phyloP scores from a whole-genome alignment of 805 yeast species.

The Spathaspora boniae region DNA sequence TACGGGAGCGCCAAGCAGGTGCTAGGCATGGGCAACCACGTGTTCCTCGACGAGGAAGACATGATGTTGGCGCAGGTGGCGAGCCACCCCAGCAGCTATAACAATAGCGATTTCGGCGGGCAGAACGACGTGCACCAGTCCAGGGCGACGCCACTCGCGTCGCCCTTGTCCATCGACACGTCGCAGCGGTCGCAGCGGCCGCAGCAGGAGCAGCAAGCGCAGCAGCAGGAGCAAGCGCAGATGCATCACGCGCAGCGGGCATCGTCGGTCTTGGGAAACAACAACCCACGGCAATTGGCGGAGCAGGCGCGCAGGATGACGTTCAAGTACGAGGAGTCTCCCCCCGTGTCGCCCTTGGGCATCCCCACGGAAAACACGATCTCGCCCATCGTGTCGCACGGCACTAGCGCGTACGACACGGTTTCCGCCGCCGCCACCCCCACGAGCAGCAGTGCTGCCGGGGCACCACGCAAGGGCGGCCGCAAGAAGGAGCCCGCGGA shows the following conservation, averaged over 20 bases:
- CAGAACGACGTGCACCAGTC: neutral
- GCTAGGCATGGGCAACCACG: too few relatives aligned
- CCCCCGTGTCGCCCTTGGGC: too few relatives aligned
- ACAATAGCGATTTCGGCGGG: neutral
- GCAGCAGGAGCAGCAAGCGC: too few relatives aligned
- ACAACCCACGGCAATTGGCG: constrained; percentile 1
- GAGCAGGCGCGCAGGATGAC: constrained; percentile 4
- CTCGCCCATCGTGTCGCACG: neutral
- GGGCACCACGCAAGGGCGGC: neutral
- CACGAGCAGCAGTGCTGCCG: constrained; percentile 3
- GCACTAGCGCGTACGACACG: neutral
- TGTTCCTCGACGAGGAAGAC: too few relatives aligned
- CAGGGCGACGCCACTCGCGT: constrained; percentile 4
- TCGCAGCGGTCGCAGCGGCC: too few relatives aligned
- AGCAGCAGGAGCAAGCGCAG: too few relatives aligned
- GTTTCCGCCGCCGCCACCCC: constrained; percentile 7
- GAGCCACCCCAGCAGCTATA: constrained; percentile 2
- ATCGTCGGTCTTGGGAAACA: neutral
- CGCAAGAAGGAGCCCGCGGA: too few relatives aligned
- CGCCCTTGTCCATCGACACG: constrained; percentile 6
- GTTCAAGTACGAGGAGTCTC: too few relatives aligned
- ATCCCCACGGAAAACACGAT: too few relatives aligned
- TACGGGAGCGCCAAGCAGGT: neutral
- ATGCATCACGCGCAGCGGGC: too few relatives aligned
- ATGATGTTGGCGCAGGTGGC: too few relatives aligned